Evolutionary conservation across 2,329 filamentous ascomycete genomes (phyloP), one percentile per base, ranked within the genome.

Genomic region (Aspergillus flavus): DNA sequence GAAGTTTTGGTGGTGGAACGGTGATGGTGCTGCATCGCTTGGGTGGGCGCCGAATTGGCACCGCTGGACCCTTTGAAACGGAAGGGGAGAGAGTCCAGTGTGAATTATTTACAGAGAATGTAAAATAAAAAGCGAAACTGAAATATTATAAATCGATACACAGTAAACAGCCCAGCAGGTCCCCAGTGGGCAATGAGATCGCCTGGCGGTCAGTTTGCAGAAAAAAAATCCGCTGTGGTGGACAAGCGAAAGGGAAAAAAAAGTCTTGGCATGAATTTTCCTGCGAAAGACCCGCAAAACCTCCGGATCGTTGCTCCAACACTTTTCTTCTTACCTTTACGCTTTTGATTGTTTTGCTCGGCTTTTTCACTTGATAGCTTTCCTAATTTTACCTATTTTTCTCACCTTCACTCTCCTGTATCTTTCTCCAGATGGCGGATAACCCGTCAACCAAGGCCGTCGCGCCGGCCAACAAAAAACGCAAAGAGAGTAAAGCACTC

Each of bases 1-100:
- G 86, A 82, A 73, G 88, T 84, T 84, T 98, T 99, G 59, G 94
- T 97, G 63, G 94, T 97, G 74, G 92, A 92, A 78, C 94, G 87
- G 80, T 99, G 95, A 75, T 94, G 94, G 80, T 98, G 76, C 70
- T 98, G 76, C 70, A 83, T 79, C 67, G 78, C 84, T 77, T 82
- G 81, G 74, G 87, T 85, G 79, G 88, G 86, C 75, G 91, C 89
- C 92, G 95, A 95, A 72, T 86, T 91, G 80, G 84, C 85, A 69
- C 74, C 79, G 69, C 79, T 79, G 63, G 79, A 78, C 79, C 87
- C 91, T 84, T 96, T 97, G 82, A 96, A 96, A 80, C 94, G 86
- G 75, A 90, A 96, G 3, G 94, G 92, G 79, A 93, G 80, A 61
- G 89, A 90, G 66, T 73, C 77, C 75, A 78, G 75, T 53, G 46